phyloP scores from a whole-genome alignment of 1,284 basidiomycete genomes.

The Phlebopus sp. region DNA sequence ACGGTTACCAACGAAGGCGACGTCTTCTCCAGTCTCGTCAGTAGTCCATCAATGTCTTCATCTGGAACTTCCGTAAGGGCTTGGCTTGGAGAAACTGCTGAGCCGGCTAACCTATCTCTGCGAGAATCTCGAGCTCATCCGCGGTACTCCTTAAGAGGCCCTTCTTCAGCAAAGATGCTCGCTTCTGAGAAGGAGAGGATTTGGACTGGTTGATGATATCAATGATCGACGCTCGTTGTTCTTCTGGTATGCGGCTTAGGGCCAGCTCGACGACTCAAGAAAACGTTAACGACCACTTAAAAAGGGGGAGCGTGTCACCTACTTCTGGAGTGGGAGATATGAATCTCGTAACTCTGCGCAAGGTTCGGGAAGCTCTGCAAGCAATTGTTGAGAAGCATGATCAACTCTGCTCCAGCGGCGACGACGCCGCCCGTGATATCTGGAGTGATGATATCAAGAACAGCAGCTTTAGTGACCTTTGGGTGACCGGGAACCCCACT shows the following conservation, averaged over 20 bases:
- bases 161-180: constrained; percentile 62
- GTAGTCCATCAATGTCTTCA: constrained; percentile 56
- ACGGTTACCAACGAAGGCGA: constrained; percentile 50
- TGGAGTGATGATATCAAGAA: constrained; percentile 77
- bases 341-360: constrained; percentile 62
- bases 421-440: constrained; percentile 59
- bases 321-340: constrained; percentile 74
- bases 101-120: constrained; percentile 52
- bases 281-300: not conserved
- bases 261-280: constrained; percentile 60
- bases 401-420: constrained; percentile 67
- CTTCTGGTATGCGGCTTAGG: constrained; percentile 56
- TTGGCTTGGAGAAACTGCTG: not conserved
- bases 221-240: constrained; percentile 49
- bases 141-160: constrained; percentile 58
- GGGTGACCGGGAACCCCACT: constrained; percentile 71
- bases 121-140: constrained; percentile 69
- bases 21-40: constrained; percentile 58
- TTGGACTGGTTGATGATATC: constrained; percentile 65
- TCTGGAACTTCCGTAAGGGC: constrained; percentile 36
- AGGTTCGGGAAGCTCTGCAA: constrained; percentile 71
- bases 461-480: constrained; percentile 63
- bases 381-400: constrained; percentile 63
- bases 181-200: constrained; percentile 64
- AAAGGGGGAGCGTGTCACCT: constrained; percentile 22